Evolutionary conservation across 805 yeast species (phyloP).

Genomic region (Ogataea corticis): DNA sequence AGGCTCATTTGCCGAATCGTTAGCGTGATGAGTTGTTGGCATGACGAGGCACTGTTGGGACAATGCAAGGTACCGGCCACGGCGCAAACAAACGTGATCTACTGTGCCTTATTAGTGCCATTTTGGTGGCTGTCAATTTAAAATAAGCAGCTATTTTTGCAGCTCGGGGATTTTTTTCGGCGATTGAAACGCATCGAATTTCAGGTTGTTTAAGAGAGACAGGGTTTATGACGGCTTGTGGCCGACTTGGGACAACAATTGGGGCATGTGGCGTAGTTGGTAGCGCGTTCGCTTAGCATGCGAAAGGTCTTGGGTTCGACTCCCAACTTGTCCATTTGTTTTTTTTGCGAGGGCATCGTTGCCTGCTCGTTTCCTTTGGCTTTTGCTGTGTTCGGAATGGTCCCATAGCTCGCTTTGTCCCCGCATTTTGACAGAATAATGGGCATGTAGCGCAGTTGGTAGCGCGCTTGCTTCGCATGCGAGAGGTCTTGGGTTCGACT

Average conservation of each 20-base stretch:
- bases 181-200: slow-evolving; percentile 2
- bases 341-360: too few species aligned
- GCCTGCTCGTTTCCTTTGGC: too few species aligned
- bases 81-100: too few species aligned
- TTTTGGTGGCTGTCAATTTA: neutral
- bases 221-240: neutral
- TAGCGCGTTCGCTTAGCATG: slow-evolving; percentile 83
- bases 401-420: too few species aligned
- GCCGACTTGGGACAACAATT: neutral
- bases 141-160: neutral
- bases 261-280: slow-evolving; percentile 85
- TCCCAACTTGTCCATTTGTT: slow-evolving; percentile 70
- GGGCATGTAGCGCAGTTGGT: slow-evolving; percentile 80
- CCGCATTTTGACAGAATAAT: too few species aligned
- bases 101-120: too few species aligned
- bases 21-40: too few species aligned
- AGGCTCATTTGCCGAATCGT: too few species aligned
- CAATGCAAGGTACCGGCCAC: too few species aligned
- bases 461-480: slow-evolving; percentile 80
- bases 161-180: neutral
- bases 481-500: slow-evolving; percentile 79
- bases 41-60: too few species aligned
- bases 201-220: too few species aligned
- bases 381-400: too few species aligned
- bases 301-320: slow-evolving; percentile 81